Evolutionary conservation across 805 yeast species (phyloP).

Genomic region (Pichia pseudocactophila): DNA sequence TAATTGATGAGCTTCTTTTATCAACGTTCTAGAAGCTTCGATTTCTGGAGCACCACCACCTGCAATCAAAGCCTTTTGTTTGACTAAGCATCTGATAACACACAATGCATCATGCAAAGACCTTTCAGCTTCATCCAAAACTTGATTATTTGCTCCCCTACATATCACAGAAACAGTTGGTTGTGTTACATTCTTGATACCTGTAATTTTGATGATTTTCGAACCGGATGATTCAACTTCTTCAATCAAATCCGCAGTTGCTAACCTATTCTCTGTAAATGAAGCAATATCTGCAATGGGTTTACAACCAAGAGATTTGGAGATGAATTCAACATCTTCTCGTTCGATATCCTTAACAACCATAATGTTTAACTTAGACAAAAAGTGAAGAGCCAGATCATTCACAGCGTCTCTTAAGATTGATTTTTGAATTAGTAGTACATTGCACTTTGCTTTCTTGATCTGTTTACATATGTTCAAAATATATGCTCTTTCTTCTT

Average conservation of each 20-base stretch:
- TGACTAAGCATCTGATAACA: constrained; percentile 81
- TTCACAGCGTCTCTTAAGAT: constrained; percentile 91
- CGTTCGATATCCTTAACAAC: constrained; percentile 93
- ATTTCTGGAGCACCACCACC: constrained; percentile 99
- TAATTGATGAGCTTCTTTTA: constrained; percentile 60
- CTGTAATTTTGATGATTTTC: constrained; percentile 80
- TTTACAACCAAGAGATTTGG: constrained; percentile 80
- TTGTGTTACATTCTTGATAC: constrained; percentile 49
- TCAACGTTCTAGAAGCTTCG: constrained; percentile 69
- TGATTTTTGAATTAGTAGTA: constrained; percentile 82
- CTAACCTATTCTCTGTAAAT: constrained; percentile 88
- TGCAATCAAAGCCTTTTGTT: constrained; percentile 83
- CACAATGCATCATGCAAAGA: constrained; percentile 96
- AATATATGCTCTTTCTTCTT: constrained; percentile 94
- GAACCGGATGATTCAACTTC: constrained; percentile 86
- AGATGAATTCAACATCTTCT: constrained; percentile 89
- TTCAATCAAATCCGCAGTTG: constrained; percentile 85
- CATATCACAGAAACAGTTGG: constrained; percentile 84
- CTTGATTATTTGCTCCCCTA: constrained; percentile 88
- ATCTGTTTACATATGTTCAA: constrained; percentile 92
- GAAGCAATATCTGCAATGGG: constrained; percentile 94
- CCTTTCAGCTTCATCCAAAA: constrained; percentile 94
- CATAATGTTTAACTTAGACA: constrained; percentile 86
- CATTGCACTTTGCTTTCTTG: constrained; percentile 95
- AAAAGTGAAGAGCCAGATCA: constrained; percentile 88